Conservation (phyloP, 2,329 filamentous ascomycete genomes). For the Drechslera avenae region DNA sequence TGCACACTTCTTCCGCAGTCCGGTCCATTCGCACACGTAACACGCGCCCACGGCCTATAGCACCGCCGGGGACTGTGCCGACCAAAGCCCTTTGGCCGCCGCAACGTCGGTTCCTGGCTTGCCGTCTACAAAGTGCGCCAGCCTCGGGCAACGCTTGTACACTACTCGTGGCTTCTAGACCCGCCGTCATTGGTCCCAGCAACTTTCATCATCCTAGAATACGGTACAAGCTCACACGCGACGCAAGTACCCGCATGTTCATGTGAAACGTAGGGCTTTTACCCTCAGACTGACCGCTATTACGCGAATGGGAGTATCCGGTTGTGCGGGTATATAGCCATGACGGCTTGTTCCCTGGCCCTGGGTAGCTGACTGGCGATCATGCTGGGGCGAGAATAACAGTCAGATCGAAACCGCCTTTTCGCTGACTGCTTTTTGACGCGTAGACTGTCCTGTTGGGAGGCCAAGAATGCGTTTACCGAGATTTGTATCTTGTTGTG, state of each 20-base stretch:
- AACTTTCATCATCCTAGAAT: not conserved
- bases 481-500: no score
- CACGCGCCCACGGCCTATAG: constrained; percentile 2
- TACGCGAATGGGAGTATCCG: not conserved
- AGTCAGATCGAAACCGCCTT: not conserved
- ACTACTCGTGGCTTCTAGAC: constrained; percentile 5
- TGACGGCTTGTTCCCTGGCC: no score
- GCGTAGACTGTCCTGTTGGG: no score
- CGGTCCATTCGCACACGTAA: not conserved
- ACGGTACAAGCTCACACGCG: not conserved
- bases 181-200: not conserved
- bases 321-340: not conserved
- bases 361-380: no score
- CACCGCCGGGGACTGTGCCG: not conserved
- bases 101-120: constrained; percentile 8
- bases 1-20: constrained; percentile 7
- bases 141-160: not conserved
- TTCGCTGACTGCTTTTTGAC: no score
- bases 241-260: constrained; percentile 10
- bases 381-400: no score
- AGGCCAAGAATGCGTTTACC: no score
- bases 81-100: constrained; percentile 3
- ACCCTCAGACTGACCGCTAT: not conserved
- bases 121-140: not conserved
- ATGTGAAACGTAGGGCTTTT: not conserved